These are phyloP conservation scores for Aspergillus fischeri DNA, from an alignment of 2,329 filamentous ascomycete species.

Conservation along the genomic window DNA sequence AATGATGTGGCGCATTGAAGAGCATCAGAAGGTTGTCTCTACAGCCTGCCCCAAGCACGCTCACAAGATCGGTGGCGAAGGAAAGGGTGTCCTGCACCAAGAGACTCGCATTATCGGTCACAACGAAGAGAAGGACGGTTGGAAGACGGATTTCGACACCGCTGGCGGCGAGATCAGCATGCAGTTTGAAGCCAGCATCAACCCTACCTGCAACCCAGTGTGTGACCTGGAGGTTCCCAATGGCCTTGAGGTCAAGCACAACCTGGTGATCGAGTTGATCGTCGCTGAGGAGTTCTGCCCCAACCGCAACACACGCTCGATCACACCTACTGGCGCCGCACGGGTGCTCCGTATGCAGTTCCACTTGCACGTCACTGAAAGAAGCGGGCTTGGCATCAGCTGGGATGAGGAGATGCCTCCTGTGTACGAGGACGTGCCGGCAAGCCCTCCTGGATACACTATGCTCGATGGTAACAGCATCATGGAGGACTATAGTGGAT, in stretches of 20 bases:
- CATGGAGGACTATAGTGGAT: slow-evolving; percentile 46
- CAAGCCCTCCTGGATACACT: slow-evolving; percentile 71
- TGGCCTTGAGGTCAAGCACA: slow-evolving; percentile 76
- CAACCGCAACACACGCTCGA: slow-evolving; percentile 65
- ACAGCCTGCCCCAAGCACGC: slow-evolving; percentile 75
- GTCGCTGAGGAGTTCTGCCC: slow-evolving; percentile 83
- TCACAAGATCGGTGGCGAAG: slow-evolving; percentile 58
- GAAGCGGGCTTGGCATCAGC: slow-evolving; percentile 80
- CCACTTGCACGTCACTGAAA: slow-evolving; percentile 73
- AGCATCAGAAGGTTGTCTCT: slow-evolving; percentile 74
- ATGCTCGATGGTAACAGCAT: slow-evolving; percentile 37
- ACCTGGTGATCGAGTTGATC: slow-evolving; percentile 86
- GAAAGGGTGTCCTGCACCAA: slow-evolving; percentile 69
- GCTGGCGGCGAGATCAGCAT: slow-evolving; percentile 73
- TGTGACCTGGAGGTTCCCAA: slow-evolving; percentile 73
- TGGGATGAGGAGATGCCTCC: slow-evolving; percentile 97
- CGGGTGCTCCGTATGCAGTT: slow-evolving; percentile 93
- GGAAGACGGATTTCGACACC: slow-evolving; percentile 74
- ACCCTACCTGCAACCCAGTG: slow-evolving; percentile 60
- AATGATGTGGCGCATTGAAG: slow-evolving; percentile 88
- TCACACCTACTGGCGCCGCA: slow-evolving; percentile 84
- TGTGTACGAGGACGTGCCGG: slow-evolving; percentile 88
- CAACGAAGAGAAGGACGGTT: slow-evolving; percentile 78
- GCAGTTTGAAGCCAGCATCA: slow-evolving; percentile 66
- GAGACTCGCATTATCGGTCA: slow-evolving; percentile 74